Conservation (phyloP, 169 alveolate species). For the Eimeria necatrix region DNA sequence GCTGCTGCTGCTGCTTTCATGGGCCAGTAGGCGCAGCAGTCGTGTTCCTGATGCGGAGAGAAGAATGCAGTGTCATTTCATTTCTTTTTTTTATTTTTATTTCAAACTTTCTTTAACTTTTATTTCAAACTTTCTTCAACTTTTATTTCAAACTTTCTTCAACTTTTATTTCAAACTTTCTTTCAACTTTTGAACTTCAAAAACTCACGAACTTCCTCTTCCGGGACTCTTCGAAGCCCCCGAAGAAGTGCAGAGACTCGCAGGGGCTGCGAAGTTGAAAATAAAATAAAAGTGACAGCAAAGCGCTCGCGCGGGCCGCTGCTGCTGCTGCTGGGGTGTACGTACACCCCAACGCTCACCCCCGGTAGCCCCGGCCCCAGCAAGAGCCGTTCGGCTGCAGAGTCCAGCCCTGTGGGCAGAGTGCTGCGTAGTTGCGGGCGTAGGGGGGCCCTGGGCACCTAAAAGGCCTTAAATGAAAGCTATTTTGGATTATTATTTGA, state of each 20-base stretch:
- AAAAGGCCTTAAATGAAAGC: not conserved
- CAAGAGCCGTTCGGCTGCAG: slow-evolving; percentile 17
- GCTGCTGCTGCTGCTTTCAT: not conserved
- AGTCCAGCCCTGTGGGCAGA: slow-evolving; percentile 49
- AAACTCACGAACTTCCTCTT: slow-evolving; percentile 19
- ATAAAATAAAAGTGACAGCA: not conserved
- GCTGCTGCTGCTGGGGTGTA: not conserved
- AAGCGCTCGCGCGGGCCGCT: not conserved
- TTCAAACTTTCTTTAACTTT: no score
- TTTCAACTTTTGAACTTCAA: not conserved
- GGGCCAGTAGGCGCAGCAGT: slow-evolving; percentile 71
- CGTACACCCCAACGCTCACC: slow-evolving; percentile 5
- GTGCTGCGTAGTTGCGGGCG: slow-evolving; percentile 2
- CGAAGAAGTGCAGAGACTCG: slow-evolving; percentile 46
- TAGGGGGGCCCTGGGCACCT: slow-evolving; percentile 65
- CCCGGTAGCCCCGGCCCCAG: slow-evolving; percentile 71
- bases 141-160: no score
- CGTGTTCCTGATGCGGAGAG: slow-evolving; percentile 17
- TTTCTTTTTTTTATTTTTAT: no score
- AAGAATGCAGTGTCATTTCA: not conserved
- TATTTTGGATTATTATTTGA: not conserved
- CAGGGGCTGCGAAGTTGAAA: not conserved
- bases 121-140: no score
- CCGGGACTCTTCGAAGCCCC: not conserved
- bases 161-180: no score